phyloP scores from a whole-genome alignment of 1,139 yeast genomes.

The Meyerozyma sp. region DNA sequence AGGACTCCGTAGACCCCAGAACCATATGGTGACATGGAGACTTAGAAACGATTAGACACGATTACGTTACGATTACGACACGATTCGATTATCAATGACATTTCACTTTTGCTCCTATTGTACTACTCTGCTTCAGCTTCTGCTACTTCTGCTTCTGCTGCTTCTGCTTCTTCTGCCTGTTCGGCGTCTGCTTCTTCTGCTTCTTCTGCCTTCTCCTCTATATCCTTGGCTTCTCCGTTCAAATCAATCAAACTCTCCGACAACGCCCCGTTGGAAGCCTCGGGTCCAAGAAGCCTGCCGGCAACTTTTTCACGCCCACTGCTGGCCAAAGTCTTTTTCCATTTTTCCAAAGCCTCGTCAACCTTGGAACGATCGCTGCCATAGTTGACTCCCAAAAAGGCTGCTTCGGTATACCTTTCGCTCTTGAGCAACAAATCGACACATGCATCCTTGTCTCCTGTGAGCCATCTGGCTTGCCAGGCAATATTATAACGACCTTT shows the following conservation, averaged over 20 bases:
- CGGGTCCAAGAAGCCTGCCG: constrained; percentile 42
- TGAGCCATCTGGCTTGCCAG: constrained; percentile 86
- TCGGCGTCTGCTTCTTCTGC: constrained; percentile 1
- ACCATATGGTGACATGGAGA: constrained; percentile 5
- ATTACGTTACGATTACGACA: background rate
- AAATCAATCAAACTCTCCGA: constrained; percentile 26
- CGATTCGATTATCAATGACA: constrained; percentile 26
- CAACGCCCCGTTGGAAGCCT: constrained; percentile 7
- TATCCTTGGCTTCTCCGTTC: constrained; percentile 13
- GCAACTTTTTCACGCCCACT: constrained; percentile 56
- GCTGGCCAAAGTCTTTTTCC: constrained; percentile 57
- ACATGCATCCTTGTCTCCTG: constrained; percentile 65
- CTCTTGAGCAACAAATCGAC: constrained; percentile 62
- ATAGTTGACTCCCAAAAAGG: constrained; percentile 74
- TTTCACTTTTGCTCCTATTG: constrained; percentile 11
- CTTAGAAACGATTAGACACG: too few species aligned
- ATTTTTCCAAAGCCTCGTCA: constrained; percentile 45
- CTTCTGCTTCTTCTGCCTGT: constrained; percentile 3
- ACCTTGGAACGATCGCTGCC: constrained; percentile 36
- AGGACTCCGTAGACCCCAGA: constrained; percentile 34
- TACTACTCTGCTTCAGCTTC: constrained; percentile 6
- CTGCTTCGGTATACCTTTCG: constrained; percentile 78
- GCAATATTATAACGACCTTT: constrained; percentile 86
- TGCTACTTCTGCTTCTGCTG: constrained; percentile 1
- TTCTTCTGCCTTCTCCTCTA: constrained; percentile 2